Percentiles rank a stretch among this genome's conserved stretches.
Evolutionary conservation across 2,329 filamentous ascomycete genomes (phyloP).

Genomic region (Aspergillus arachidicola): DNA sequence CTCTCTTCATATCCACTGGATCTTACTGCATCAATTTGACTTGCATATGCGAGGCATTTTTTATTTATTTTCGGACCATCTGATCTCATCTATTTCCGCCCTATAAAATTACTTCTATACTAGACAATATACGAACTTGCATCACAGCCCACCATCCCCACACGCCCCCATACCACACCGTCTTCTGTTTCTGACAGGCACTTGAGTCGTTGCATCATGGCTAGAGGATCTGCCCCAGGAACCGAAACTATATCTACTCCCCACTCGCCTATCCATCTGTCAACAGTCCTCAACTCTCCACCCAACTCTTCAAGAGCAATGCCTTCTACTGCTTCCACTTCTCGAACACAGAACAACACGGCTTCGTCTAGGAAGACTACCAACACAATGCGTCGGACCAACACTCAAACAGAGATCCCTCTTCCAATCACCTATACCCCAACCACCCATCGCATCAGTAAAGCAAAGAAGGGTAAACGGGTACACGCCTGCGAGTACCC

Average conservation of each 20-base stretch:
- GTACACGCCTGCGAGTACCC: slow-evolving; percentile 52
- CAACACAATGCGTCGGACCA: slow-evolving; percentile 31
- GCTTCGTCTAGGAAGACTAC: slow-evolving; percentile 23
- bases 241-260: slow-evolving; percentile 25
- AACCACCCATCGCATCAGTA: slow-evolving; percentile 54
- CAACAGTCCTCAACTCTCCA: slow-evolving; percentile 26
- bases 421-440: slow-evolving; percentile 50
- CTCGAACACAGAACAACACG: background rate
- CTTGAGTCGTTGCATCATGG: slow-evolving; percentile 23
- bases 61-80: slow-evolving; percentile 9
- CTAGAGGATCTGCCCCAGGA: slow-evolving; percentile 25
- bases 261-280: slow-evolving; percentile 24
- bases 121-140: slow-evolving; percentile 12
- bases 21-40: slow-evolving; percentile 16
- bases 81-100: slow-evolving; percentile 17
- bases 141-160: slow-evolving; percentile 26
- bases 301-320: slow-evolving; percentile 17
- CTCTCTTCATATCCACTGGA: slow-evolving; percentile 11
- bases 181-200: slow-evolving; percentile 20
- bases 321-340: slow-evolving; percentile 9
- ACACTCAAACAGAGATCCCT: slow-evolving; percentile 32
- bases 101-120: slow-evolving; percentile 8
- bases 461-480: slow-evolving; percentile 56
- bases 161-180: slow-evolving; percentile 17
- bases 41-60: slow-evolving; percentile 20